phyloP scores from a whole-genome alignment of 257 asterid species.

The Marsdenia floribunda region DNA sequence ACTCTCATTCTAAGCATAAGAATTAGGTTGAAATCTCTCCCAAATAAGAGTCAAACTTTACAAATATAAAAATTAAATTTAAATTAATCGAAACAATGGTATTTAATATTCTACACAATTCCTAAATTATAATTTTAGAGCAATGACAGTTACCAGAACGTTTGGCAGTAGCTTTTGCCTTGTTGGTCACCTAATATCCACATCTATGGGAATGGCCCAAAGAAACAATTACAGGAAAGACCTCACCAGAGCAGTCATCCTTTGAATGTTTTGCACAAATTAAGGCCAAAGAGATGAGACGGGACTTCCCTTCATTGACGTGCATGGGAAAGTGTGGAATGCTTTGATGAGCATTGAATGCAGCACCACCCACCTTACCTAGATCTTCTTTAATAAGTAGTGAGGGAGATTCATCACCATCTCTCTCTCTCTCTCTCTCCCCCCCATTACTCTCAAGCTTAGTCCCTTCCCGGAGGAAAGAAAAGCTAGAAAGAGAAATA shows the following conservation, averaged over 20 bases:
- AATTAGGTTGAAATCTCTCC: too few species aligned
- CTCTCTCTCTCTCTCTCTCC: not conserved
- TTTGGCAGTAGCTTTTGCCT: not conserved
- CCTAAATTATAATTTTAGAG: too few species aligned
- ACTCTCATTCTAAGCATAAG: too few species aligned
- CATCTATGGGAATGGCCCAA: not conserved
- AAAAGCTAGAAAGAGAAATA: not conserved
- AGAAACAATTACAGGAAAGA: not conserved
- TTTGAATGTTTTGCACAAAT: slow-evolving; percentile 5
- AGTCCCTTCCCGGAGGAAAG: not conserved
- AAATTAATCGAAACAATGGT: too few species aligned
- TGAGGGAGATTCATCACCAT: not conserved
- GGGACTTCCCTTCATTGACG: slow-evolving; percentile 3
- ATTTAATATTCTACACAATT: too few species aligned
- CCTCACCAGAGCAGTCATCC: not conserved
- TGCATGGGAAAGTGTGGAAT: slow-evolving; percentile 50
- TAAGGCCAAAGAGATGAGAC: slow-evolving; percentile 10
- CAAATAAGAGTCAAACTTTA: too few species aligned
- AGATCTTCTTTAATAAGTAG: slow-evolving; percentile 34
- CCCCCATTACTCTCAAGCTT: not conserved
- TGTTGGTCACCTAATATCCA: slow-evolving; percentile 2
- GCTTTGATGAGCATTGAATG: slow-evolving; percentile 59
- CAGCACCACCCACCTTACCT: slow-evolving; percentile 33
- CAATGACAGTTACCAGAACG: not conserved
- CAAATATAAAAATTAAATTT: too few species aligned